Evolutionary conservation across 129 eudicot genomes (phyloP), one percentile per base, ranked within the genome.

Genomic region (Escallonia herrerae): DNA sequence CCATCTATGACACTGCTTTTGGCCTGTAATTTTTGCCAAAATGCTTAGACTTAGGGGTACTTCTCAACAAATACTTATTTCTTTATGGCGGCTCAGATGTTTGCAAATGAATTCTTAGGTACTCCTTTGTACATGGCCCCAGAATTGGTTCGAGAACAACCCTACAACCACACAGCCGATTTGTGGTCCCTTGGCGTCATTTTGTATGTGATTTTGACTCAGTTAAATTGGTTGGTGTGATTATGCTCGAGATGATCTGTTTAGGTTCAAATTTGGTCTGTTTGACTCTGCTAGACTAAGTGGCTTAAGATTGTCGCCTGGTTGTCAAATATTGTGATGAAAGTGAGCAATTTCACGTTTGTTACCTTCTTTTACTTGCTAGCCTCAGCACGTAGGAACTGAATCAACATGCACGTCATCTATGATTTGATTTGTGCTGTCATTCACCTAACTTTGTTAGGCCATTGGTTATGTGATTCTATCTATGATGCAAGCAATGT

Each of bases 71-170:
- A 41, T 62, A 53, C 40, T 72, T 66, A 58, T 63, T 57, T 61
- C 7, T 43, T 41, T 49, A 60, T 56, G 58, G 11, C 57, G 52
- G 12, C 53, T 71, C 69, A 66, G 45, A 33, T 46, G 11, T 76
- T 60, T 50, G 42, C 48, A 14, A 10, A 9, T 40, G 48, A 56
- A 13, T 71, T 65, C 1, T 70, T 69, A 94, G 99, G 99, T 58
- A 94, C 99, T 68, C 99, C 99, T 40, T 67, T 94, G 57, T 89
- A 94, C 81, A 94, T 94, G 99, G 99, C 99, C 68, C 99, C 99
- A 61, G 99, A 94, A 80, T 65, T 94, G 72, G 99, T 94, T 58
- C 80, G 99, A 48, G 99, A 94, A 76, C 99, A 94, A 53, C 99
- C 99, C 2, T 94, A 94, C 87, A 94, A 86, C 69, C 99, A 94